Conservation (phyloP, 148 eudicot genomes). For the Silene latifolia region DNA sequence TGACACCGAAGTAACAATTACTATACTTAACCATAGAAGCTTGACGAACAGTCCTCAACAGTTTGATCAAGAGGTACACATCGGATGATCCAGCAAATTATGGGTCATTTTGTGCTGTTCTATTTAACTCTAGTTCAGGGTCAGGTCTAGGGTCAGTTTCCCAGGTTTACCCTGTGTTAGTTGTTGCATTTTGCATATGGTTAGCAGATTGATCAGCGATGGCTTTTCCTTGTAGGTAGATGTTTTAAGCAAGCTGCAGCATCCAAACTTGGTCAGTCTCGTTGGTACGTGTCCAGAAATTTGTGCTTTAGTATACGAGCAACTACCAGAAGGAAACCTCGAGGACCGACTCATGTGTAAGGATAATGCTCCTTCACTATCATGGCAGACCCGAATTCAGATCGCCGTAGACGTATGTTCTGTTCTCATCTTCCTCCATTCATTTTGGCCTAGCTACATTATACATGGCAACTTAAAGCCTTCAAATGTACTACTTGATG, state of each 20-base stretch:
- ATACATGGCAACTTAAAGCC: constrained; percentile 74
- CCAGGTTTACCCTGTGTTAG: too few species aligned
- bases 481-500: constrained; percentile 56
- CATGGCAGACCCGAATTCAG: constrained; percentile 76
- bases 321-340: constrained; percentile 72
- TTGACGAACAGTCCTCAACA: constrained; percentile 47
- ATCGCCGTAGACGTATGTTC: constrained; percentile 80
- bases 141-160: too few species aligned
- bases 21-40: constrained; percentile 44
- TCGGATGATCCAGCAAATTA: too few species aligned
- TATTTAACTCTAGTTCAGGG: too few species aligned
- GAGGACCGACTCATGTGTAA: constrained; percentile 81
- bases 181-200: not conserved
- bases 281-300: constrained; percentile 77
- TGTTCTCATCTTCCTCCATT: constrained; percentile 72
- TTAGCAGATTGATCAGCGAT: not conserved
- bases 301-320: constrained; percentile 63
- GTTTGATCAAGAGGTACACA: constrained; percentile 61
- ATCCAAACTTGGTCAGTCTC: constrained; percentile 74
- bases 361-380: constrained; percentile 58
- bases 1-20: constrained; percentile 69
- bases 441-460: constrained; percentile 43
- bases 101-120: too few species aligned
- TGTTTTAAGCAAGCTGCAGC: constrained; percentile 69
- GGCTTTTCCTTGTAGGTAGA: constrained; percentile 45